Percentiles rank a stretch among this genome's conserved stretches.
Evolutionary conservation across 1,284 basidiomycete genomes (phyloP).

Genomic region (Sphagnurus paluster): DNA sequence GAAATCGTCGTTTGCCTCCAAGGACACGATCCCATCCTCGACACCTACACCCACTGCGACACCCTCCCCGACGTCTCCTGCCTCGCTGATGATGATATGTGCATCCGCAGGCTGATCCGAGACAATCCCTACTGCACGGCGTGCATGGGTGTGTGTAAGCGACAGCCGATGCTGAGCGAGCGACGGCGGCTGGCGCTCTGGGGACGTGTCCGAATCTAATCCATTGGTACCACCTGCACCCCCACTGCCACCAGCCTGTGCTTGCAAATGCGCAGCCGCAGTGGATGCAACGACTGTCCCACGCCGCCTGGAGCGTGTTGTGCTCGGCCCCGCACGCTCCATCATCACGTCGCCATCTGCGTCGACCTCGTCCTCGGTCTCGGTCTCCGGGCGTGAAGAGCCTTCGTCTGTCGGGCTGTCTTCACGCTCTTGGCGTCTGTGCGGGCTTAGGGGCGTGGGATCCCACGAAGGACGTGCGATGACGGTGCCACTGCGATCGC

Average conservation of each 20-base stretch:
- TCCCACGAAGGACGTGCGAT: slow-evolving; percentile 69
- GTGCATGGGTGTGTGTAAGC: slow-evolving; percentile 24
- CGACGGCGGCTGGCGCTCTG: slow-evolving; percentile 29
- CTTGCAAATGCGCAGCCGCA: slow-evolving; percentile 11
- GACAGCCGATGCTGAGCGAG: slow-evolving; percentile 25
- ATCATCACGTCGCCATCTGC: slow-evolving; percentile 43
- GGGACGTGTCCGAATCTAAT: slow-evolving; percentile 21
- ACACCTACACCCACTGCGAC: slow-evolving; percentile 51
- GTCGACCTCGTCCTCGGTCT: slow-evolving; percentile 72
- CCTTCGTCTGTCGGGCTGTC: slow-evolving; percentile 34
- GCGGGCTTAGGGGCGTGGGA: slow-evolving; percentile 23
- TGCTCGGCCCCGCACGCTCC: slow-evolving; percentile 23
- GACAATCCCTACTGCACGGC: slow-evolving; percentile 62
- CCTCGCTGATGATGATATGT: slow-evolving; percentile 66
- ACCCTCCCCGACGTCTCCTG: slow-evolving; percentile 34
- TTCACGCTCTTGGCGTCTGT: slow-evolving; percentile 14
- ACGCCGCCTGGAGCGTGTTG: not conserved
- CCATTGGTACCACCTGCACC: slow-evolving; percentile 31
- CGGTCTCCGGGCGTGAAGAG: slow-evolving; percentile 68
- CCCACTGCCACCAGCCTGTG: slow-evolving; percentile 26
- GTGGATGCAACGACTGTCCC: slow-evolving; percentile 3
- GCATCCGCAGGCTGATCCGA: slow-evolving; percentile 56
- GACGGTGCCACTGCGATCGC: slow-evolving; percentile 76
- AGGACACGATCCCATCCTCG: slow-evolving; percentile 68
- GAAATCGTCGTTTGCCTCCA: slow-evolving; percentile 76